Conservation (phyloP, 768 basidiomycete species). For the Psilocybe sp. region DNA sequence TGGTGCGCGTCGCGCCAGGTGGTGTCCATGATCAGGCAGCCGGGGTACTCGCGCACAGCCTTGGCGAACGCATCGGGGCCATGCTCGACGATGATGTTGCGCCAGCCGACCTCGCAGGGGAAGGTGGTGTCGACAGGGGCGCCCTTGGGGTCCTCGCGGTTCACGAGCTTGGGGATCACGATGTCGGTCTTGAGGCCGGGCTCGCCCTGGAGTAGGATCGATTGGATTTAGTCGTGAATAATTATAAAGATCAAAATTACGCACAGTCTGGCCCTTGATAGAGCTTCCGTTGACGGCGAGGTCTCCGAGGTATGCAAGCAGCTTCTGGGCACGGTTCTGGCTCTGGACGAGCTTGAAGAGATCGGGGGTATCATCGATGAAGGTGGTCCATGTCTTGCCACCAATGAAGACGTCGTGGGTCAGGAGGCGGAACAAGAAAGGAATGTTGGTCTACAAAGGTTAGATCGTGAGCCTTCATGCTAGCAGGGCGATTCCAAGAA, state of each 20-base stretch:
- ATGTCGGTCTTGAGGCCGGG: slow-evolving; percentile 92
- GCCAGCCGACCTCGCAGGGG: slow-evolving; percentile 91
- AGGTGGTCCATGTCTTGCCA: slow-evolving; percentile 99
- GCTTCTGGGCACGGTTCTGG: slow-evolving; percentile 97
- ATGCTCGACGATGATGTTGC: slow-evolving; percentile 96
- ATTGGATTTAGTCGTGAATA: neutral
- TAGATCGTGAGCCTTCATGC: neutral
- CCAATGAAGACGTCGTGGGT: slow-evolving; percentile 96
- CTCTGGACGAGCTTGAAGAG: slow-evolving; percentile 97
- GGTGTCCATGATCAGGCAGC: slow-evolving; percentile 95
- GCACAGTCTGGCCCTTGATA: slow-evolving; percentile 87
- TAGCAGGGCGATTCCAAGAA: neutral
- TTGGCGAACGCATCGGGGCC: slow-evolving; percentile 98
- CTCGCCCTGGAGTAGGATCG: slow-evolving; percentile 59
- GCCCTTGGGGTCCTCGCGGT: slow-evolving; percentile 73
- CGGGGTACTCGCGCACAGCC: slow-evolving; percentile 94
- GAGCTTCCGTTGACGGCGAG: slow-evolving; percentile 97
- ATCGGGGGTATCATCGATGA: slow-evolving; percentile 99
- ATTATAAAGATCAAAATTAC: slow-evolving; percentile 6
- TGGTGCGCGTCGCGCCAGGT: slow-evolving; percentile 99
- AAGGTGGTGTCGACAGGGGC: slow-evolving; percentile 72
- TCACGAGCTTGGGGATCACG: slow-evolving; percentile 75
- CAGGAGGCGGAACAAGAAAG: slow-evolving; percentile 96
- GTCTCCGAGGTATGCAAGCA: slow-evolving; percentile 95
- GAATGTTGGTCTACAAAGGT: slow-evolving; percentile 88